phyloP scores from a whole-genome alignment of 345 rosid species.

The Pseudoturritis turrita region DNA sequence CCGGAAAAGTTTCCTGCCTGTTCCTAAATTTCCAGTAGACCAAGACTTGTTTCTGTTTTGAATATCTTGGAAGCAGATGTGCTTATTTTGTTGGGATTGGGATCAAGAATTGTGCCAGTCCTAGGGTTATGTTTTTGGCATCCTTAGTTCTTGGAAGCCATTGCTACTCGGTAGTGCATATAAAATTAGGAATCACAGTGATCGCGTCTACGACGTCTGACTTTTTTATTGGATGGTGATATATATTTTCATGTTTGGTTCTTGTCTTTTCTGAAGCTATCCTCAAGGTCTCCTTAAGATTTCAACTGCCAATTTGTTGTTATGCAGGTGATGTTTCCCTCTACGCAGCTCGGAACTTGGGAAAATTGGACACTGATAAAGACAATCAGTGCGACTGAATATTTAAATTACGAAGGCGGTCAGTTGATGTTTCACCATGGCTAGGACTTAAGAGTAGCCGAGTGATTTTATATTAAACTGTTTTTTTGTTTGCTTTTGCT shows the following conservation, averaged over 20 bases:
- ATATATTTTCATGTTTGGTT: neutral
- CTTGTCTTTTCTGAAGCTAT: constrained; percentile 1
- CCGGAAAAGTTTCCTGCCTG: neutral
- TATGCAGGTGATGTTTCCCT: constrained; percentile 92
- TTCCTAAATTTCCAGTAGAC: neutral
- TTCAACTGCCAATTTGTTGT: constrained; percentile 1
- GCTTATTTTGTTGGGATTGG: neutral
- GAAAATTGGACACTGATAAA: constrained; percentile 97
- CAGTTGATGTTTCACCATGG: constrained; percentile 23
- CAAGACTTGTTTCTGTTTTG: neutral
- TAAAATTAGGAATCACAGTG: neutral
- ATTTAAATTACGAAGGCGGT: constrained; percentile 92
- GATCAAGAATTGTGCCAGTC: neutral
- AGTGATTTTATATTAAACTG: neutral
- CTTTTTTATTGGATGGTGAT: neutral
- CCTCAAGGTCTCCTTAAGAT: neutral
- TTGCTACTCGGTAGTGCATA: neutral
- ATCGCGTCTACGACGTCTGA: neutral
- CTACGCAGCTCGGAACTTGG: constrained; percentile 86
- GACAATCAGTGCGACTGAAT: constrained; percentile 90
- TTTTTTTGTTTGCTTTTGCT: neutral
- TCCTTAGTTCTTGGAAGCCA: no score
- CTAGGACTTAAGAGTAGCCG: neutral
- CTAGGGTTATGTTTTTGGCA: neutral
- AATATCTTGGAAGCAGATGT: neutral